Base-by-base conservation (phyloP, 495 filamentous ascomycete species). In the Xylaria intraflava region DNA sequence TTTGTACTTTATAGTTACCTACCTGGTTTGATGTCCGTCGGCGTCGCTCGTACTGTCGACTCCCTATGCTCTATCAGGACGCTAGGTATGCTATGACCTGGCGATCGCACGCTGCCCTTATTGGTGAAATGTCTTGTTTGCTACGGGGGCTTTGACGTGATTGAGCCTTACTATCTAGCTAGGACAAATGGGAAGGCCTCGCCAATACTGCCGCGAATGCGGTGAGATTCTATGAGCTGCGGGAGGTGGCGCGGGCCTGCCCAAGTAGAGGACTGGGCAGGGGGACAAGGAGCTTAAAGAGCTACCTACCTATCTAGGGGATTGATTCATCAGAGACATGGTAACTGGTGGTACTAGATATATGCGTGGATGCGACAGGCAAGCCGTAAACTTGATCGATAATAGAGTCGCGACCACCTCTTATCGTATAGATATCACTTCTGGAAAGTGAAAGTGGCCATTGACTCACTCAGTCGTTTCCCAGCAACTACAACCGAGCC, bases 71-170 rank as follows among this genome's bases (percentile, higher is more conserved):
- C 52, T 2, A 49, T 55, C 45, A 55, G 49, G 14, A 55, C 48
- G 38, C 45, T 55, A n/a, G n/a, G n/a, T n/a, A 11, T 35, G 36
- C 29, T 55, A 29, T 35, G 52, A 55, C 35, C 19, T 36, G 1
- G 17, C 14, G 14, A 17, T 36, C 3, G 52, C 52, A 19, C 52
- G 52, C 35, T 38, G 33, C 20, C 48, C 52, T 0, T 36, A 20
- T 36, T 55, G 9, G 31, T 55, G 19, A 38, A 27, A 29, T 55
- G 52, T 16, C 36, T 55, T 2, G 59, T 59, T 43, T 56, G 51
- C 43, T 56, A 59, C 56, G 59, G 56, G 52, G 60, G 56, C 17
- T 42, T 33, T 38, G 53, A 38, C 60, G 56, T 58, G 52, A 53
- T 55, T 48, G 59, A 62, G 51, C 56, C 56, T 16, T 62, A 24